Base-by-base conservation (phyloP, 495 filamentous ascomycete genomes). In the Lepraria neglecta region DNA sequence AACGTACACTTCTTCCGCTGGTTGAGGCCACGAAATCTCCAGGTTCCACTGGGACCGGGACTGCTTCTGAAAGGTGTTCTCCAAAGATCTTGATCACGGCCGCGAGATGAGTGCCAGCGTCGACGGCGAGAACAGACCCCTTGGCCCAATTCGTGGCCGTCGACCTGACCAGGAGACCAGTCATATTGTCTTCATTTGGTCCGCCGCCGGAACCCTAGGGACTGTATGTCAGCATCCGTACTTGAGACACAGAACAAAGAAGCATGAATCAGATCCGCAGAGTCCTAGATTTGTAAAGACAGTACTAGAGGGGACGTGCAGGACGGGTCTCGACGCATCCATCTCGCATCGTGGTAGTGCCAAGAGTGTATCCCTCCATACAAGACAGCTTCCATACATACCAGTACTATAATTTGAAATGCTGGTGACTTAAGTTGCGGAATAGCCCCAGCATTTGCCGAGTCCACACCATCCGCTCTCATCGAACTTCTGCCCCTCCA, bases 51-150 rank as follows among this genome's bases (percentile, higher is more conserved):
- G 48, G 40, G 24, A 58, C 31, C 24, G 48, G 40, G 24, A 58
- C 52, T 43, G 65, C 63, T 27, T 31, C 71, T 54, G 60, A 69
- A 65, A 69, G 80, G 70, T 77, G 82, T 59, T 68, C 70, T 67
- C 80, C 82, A 17, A 97, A 74, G 31, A 94, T 86, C 31, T 80
- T 80, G 51, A 83, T 82, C 50, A 98, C 94, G 33, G 91, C 86
- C 19, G 88, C 81, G 42, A 98, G 80, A 71, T 97, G 90, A 47
- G 89, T 88, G 53, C 94, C 94, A 27, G 90, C 94, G 76, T 98
- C 94, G 47, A 98, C 88, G 33, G 91, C 92, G 7, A 97, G 74
- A 12, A 96, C 68, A 0, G 91, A 96, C 35, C 87, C 85, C 66
- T 82, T 86, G 27, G 80, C 69, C 94, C 94, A 98, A 45, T 80